Base-by-base conservation (phyloP, 805 yeast species). In the Suhomyces sp. region DNA sequence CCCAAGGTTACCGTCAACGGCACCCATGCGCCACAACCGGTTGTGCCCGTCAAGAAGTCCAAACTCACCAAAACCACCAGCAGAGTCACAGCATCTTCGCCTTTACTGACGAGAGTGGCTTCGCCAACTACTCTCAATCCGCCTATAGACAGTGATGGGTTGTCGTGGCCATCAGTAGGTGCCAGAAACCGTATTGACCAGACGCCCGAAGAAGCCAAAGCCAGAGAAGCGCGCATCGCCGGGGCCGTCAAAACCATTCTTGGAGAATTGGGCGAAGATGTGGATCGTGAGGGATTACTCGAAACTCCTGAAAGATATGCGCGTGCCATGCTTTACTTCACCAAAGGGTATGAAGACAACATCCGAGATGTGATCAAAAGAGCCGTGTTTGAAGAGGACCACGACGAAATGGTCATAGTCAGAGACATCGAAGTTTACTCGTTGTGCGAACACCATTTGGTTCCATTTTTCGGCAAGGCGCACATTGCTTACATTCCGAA, bases 401-500 rank as follows among this genome's bases (percentile, higher is more conserved):
- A 94, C 66, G 98, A 94, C 68, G 99, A 94, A 66, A 94, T 94
- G 98, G 98, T 94, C 46, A 92, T 94, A 57, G 99, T 94, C 22
- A 81, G 93, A 64, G 97, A 94, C 69, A 94, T 94, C 52, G 97
- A 90, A 60, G 82, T 94, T 49, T 88, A 85, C 67, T 89, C 97
- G 3, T 76, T 94, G 49, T 94, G 99, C 71, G 99, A 94, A 72
- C 99, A 94, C 68, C 99, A 94, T 72, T 75, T 94, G 62, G 99
- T 96, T 24, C 99, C 99, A 20, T 94, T 94, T 67, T 89, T 84
- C 62, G 99, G 99, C 52, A 94, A 93, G 64, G 96, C 93, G 49
- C 97, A 93, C 65, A 94, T 94, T 58, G 99, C 96, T n/a, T 94
- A 94, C 72, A 92, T 94, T 58, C 99, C 99, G 55, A 89, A 90